A percentile compares a stretch with the other conserved stretches of the same genome.
Evolutionary conservation across 2,329 filamentous ascomycete species (phyloP).

Genomic region (Clarireedia paspali): DNA sequence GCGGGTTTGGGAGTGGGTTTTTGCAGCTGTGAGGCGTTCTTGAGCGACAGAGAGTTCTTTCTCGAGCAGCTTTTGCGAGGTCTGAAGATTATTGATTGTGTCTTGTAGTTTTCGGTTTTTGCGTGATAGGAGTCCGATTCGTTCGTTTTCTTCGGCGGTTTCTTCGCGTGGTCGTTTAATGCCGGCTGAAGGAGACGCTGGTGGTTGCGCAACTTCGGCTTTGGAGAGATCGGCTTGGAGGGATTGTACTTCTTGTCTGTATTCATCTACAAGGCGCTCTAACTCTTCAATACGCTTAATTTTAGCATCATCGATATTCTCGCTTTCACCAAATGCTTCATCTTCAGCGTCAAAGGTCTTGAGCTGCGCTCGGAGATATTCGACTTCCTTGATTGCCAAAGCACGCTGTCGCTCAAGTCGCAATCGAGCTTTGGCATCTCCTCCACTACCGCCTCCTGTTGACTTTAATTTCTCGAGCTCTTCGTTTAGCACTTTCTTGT

Average conservation of each 20-base stretch:
- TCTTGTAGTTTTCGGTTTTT: slow-evolving; percentile 84
- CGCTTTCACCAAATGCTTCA: slow-evolving; percentile 66
- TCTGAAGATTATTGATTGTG: slow-evolving; percentile 62
- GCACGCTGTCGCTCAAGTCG: slow-evolving; percentile 79
- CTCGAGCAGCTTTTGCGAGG: slow-evolving; percentile 61
- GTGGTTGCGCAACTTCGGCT: slow-evolving; percentile 40
- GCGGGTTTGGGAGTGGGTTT: slow-evolving; percentile 66
- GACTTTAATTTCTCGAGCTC: slow-evolving; percentile 66
- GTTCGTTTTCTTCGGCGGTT: slow-evolving; percentile 51
- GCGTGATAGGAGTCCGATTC: slow-evolving; percentile 73
- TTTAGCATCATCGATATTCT: slow-evolving; percentile 70
- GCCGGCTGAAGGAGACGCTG: slow-evolving; percentile 37
- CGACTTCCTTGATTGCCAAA: slow-evolving; percentile 84
- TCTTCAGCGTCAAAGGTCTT: slow-evolving; percentile 86
- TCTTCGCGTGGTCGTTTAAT: slow-evolving; percentile 59
- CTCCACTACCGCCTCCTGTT: slow-evolving; percentile 31
- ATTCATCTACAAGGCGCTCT: slow-evolving; percentile 78
- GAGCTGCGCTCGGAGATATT: slow-evolving; percentile 87
- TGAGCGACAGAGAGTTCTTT: slow-evolving; percentile 66
- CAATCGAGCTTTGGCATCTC: slow-evolving; percentile 59
- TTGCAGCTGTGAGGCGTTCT: slow-evolving; percentile 62
- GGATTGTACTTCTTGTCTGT: slow-evolving; percentile 70
- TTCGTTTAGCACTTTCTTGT: slow-evolving; percentile 54
- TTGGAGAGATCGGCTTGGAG: slow-evolving; percentile 68
- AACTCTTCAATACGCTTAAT: slow-evolving; percentile 69